Conservation (phyloP, 2,329 filamentous ascomycete species). For the Verticillium klebahnii region DNA sequence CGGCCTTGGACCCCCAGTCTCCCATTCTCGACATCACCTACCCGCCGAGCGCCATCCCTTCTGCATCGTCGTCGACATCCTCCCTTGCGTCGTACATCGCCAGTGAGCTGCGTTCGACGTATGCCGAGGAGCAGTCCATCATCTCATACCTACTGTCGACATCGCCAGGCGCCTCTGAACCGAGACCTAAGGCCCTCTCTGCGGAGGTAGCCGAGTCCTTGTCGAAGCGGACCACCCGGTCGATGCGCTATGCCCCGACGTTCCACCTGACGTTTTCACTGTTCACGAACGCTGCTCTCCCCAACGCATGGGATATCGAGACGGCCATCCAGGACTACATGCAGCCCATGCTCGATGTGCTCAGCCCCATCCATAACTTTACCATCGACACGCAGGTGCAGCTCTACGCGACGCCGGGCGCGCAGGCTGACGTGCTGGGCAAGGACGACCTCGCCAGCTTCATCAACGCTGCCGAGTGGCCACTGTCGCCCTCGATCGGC, state of each 20-base stretch:
- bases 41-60: constrained; percentile 62
- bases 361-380: constrained; percentile 86
- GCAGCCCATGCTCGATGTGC: constrained; percentile 71
- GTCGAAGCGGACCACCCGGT: constrained; percentile 71
- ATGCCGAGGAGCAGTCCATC: constrained; percentile 83
- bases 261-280: constrained; percentile 96
- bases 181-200: constrained; percentile 38
- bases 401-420: constrained; percentile 74
- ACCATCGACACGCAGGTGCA: constrained; percentile 96
- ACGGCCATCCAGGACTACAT: constrained; percentile 76
- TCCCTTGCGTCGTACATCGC: constrained; percentile 74
- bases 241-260: constrained; percentile 85
- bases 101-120: constrained; percentile 69
- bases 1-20: constrained; percentile 63
- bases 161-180: constrained; percentile 46
- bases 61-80: constrained; percentile 65
- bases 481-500: constrained; percentile 88
- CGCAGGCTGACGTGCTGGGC: constrained; percentile 60
- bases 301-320: constrained; percentile 90
- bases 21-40: constrained; percentile 76
- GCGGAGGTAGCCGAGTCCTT: constrained; percentile 51
- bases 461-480: constrained; percentile 98
- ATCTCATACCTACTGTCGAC: constrained; percentile 70
- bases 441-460: constrained; percentile 90
- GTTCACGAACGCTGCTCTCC: constrained; percentile 73